Evolutionary conservation across 73 alveolate species (phyloP), one percentile per base, ranked within the genome.

Genomic region (Stentor coeruleus): DNA sequence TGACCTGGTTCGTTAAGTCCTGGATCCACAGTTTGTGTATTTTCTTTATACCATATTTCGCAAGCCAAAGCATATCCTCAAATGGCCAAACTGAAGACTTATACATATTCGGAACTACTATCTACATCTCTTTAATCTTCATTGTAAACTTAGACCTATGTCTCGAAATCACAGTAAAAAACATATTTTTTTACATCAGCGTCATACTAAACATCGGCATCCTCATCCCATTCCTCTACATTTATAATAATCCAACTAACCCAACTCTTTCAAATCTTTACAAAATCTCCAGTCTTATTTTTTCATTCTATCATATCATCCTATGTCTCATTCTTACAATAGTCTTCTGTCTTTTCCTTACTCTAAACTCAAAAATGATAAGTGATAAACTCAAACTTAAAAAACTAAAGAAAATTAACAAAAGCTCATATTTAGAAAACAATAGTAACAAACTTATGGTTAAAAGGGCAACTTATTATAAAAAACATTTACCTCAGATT

Each of bases 61-160:
- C 37, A 0, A 31, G 37, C 66, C 39, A 75, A 6, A 15, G 40
- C 1, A 38, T 75, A 31, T 30, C 26, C 31, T 37, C 59, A 14
- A 31, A 75, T 20, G 83, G 74, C n/a, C 30, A 20, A 6, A 20
- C 72, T 36, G n/a, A 20, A 2, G 58, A 35, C 38, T 75, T 75
- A n/a, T 15, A 36, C 2, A 14, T 75, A 15, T 14, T n/a, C 6
- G 83, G 83, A 37, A 75, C 83, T 0, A n/a, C 83, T 26, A 66
- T n/a, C 14, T 75, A 26, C 39, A 26, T 75, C 28, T 15, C 72
- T 1, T n/a, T 75, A 1, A n/a, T 75, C n/a, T 20, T 75, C 28
- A 75, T 35, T 14, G 83, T 75, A n/a, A 75, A 31, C 0, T 33
- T 1, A 11, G 38, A 37, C 6, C 14, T 75, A 20, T 20, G 28